These are phyloP conservation scores for Yamadazyma laniorum DNA, from an alignment of 805 yeast species.

Conservation along the genomic window DNA sequence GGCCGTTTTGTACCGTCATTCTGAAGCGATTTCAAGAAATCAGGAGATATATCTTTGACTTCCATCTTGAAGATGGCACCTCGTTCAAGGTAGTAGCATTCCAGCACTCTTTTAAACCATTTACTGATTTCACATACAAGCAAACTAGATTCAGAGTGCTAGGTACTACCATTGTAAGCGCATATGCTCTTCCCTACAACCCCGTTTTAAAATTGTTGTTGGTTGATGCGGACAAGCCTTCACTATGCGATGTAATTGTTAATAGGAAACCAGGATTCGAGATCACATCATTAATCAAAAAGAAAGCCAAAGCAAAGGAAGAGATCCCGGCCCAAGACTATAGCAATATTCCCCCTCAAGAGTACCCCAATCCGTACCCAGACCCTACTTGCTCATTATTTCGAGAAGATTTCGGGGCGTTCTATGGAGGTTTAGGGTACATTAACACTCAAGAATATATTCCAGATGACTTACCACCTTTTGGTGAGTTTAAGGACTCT, in stretches of 20 bases:
- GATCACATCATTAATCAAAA: conserved; percentile 11
- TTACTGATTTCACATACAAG: conserved; percentile 38
- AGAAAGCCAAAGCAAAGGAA: conserved; percentile 4
- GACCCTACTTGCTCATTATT: conserved; percentile 23
- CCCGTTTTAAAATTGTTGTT: conserved; percentile 34
- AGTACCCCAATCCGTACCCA: conserved; percentile 33
- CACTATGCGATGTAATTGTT: conserved; percentile 34
- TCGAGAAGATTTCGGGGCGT: conserved; percentile 12
- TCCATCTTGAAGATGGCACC: conserved; percentile 19
- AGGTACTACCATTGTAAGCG: conserved; percentile 34
- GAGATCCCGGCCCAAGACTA: conserved; percentile 1
- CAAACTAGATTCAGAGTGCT: conserved; percentile 37
- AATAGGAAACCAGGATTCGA: conserved; percentile 29
- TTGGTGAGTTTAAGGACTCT: conserved; percentile 34
- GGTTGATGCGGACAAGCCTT: conserved; percentile 33
- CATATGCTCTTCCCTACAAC: conserved; percentile 27
- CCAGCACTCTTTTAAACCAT: conserved; percentile 36
- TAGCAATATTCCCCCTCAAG: conserved; percentile 7
- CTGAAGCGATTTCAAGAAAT: conserved; percentile 25
- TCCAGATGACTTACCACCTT: conserved; percentile 38
- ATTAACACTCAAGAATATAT: conserved; percentile 16
- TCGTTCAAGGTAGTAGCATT: conserved; percentile 29
- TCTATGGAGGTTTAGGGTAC: conserved; percentile 9
- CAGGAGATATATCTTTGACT: conserved; percentile 29
- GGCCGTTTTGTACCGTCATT: conserved; percentile 32